Percentiles rank a stretch among this genome's conserved stretches.
phyloP scores from a whole-genome alignment of 176 grass and related monocot genomes.

The Lolium multiflorum region DNA sequence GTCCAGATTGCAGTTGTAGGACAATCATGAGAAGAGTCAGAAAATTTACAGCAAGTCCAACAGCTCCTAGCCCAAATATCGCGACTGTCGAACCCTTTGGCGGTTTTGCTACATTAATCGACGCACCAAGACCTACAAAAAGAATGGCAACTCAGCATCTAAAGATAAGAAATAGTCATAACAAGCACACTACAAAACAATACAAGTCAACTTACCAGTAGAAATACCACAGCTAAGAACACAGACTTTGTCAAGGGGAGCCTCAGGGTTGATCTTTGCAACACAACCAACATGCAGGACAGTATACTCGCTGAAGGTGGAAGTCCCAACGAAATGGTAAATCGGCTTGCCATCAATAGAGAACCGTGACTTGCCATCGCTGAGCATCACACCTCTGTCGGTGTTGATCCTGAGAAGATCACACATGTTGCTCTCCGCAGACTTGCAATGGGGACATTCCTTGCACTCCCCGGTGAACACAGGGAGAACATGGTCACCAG shows the following conservation, averaged over 20 bases:
- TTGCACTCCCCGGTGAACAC: conserved; percentile 94
- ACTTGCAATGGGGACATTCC: conserved; percentile 81
- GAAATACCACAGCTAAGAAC: conserved; percentile 91
- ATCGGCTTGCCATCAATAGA: conserved; percentile 79
- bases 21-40: background rate
- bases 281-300: conserved; percentile 79
- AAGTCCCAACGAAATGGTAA: conserved; percentile 86
- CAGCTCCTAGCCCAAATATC: conserved; percentile 87
- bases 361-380: conserved; percentile 69
- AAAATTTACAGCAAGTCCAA: conserved; percentile 80
- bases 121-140: conserved; percentile 72
- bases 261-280: conserved; percentile 82
- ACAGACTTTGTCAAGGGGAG: conserved; percentile 90
- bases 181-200: background rate
- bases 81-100: conserved; percentile 83
- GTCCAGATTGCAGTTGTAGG: background rate
- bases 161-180: background rate
- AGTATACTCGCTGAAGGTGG: conserved; percentile 89
- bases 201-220: conserved; percentile 45
- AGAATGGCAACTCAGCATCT: background rate
- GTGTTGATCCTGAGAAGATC: conserved; percentile 86
- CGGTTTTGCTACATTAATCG: conserved; percentile 89
- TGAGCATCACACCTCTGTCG: conserved; percentile 75
- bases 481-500: conserved; percentile 91
- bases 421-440: conserved; percentile 88